phyloP scores from a whole-genome alignment of 1,284 basidiomycete species.

The Dichomitus squalens region DNA sequence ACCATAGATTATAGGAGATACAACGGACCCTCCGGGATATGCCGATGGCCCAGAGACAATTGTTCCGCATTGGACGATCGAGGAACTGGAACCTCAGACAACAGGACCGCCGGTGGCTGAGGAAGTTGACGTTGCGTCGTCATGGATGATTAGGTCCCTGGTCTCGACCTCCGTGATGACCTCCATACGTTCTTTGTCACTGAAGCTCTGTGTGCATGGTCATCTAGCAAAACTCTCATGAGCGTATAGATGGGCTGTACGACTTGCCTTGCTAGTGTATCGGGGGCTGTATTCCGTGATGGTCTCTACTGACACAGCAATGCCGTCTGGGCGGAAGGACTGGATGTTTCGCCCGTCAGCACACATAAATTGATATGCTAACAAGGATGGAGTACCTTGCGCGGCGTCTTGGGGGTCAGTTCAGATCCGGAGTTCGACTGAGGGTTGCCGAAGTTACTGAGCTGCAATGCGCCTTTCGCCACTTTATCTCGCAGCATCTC shows the following conservation, averaged over 20 bases:
- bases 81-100: neutral
- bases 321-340: constrained; percentile 1
- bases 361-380: neutral
- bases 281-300: constrained; percentile 20
- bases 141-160: constrained; percentile 6
- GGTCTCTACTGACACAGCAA: constrained; percentile 20
- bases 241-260: neutral
- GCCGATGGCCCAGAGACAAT: no score
- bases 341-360: neutral
- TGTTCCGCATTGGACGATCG: no score
- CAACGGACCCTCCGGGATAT: no score
- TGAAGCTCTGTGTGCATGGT: neutral
- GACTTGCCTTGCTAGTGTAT: constrained; percentile 6
- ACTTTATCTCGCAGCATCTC: constrained; percentile 26
- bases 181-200: constrained; percentile 3
- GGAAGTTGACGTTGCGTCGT: constrained; percentile 10
- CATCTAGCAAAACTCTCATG: no score
- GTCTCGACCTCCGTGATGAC: constrained; percentile 1
- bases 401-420: neutral
- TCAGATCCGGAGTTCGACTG: constrained; percentile 9
- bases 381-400: neutral
- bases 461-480: constrained; percentile 16
- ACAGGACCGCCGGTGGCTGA: neutral
- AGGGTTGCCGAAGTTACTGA: constrained; percentile 16
- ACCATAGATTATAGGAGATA: no score